Evolutionary conservation across 495 filamentous ascomycete species (phyloP).

Genomic region (Sabuloglossum arenarium): DNA sequence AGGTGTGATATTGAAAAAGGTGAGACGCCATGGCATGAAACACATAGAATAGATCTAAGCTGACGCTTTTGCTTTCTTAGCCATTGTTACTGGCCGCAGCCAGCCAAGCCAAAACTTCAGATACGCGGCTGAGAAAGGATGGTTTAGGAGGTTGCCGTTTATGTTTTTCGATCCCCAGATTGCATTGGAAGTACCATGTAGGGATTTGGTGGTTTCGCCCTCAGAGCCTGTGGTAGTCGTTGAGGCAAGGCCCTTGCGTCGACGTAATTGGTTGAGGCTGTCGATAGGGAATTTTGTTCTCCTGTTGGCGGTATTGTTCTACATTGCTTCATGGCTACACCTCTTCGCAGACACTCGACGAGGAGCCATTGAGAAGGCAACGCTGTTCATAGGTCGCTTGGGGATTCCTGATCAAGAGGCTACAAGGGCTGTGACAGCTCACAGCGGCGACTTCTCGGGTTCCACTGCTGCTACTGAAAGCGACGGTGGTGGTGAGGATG

Average conservation of each 20-base stretch:
- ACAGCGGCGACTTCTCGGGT: background rate
- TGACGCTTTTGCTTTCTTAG: background rate
- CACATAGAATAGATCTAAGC: background rate
- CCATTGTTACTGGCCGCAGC: background rate
- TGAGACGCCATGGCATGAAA: background rate
- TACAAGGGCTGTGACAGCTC: background rate
- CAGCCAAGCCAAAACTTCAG: background rate
- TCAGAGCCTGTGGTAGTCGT: background rate
- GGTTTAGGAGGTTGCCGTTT: background rate
- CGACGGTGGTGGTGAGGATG: background rate
- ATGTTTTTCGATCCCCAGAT: background rate
- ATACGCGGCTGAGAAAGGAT: background rate
- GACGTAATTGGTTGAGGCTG: background rate
- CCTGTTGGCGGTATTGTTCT: background rate
- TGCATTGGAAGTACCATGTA: background rate
- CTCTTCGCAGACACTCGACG: background rate
- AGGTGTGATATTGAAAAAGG: background rate
- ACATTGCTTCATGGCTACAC: background rate
- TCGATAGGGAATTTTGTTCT: background rate
- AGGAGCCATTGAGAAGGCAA: too few species aligned
- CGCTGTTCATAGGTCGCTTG: background rate
- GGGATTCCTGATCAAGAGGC: background rate
- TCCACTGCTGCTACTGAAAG: background rate
- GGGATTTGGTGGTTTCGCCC: background rate
- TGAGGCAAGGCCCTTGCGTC: background rate